Evolutionary conservation across 2,329 filamentous ascomycete species (phyloP).

Genomic region (Colletotrichum spinosum): DNA sequence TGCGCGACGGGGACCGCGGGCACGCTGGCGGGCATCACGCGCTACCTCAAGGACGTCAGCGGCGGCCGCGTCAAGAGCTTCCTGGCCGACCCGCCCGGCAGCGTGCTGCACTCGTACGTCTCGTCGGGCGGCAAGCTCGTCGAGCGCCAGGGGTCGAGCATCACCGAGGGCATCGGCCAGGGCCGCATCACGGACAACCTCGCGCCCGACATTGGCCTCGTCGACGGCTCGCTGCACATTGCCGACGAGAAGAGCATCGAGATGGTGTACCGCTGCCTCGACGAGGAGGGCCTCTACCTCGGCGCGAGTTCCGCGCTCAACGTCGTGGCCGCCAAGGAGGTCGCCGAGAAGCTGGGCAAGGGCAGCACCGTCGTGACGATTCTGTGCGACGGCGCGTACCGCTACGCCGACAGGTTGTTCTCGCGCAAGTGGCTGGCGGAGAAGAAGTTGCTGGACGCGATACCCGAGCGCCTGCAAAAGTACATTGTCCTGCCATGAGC

Average conservation of each 20-base stretch:
- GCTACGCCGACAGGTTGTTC: conserved; percentile 95
- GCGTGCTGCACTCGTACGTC: conserved; percentile 93
- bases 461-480: conserved; percentile 88
- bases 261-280: conserved; percentile 96
- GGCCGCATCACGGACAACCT: conserved; percentile 97
- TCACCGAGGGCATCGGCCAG: conserved; percentile 98
- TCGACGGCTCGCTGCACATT: conserved; percentile 88
- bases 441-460: conserved; percentile 84
- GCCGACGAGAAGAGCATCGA: conserved; percentile 94
- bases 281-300: conserved; percentile 95
- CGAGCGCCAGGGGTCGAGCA: conserved; percentile 87
- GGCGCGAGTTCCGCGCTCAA: conserved; percentile 95
- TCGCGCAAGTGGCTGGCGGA: conserved; percentile 89
- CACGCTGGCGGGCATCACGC: conserved; percentile 88
- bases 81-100: conserved; percentile 93
- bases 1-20: conserved; percentile 95
- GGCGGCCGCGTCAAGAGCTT: conserved; percentile 85
- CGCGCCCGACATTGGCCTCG: conserved; percentile 81
- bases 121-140: conserved; percentile 82
- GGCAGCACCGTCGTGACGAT: conserved; percentile 94
- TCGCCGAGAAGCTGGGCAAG: conserved; percentile 88
- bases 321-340: conserved; percentile 93
- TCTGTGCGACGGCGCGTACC: conserved; percentile 95
- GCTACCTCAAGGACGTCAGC: conserved; percentile 87
- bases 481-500: conserved; percentile 89